A percentile compares a stretch with the other conserved stretches of the same genome.
phyloP scores from a whole-genome alignment of 192 early-diverging fungal genomes.

The Backusella tarrabulga region DNA sequence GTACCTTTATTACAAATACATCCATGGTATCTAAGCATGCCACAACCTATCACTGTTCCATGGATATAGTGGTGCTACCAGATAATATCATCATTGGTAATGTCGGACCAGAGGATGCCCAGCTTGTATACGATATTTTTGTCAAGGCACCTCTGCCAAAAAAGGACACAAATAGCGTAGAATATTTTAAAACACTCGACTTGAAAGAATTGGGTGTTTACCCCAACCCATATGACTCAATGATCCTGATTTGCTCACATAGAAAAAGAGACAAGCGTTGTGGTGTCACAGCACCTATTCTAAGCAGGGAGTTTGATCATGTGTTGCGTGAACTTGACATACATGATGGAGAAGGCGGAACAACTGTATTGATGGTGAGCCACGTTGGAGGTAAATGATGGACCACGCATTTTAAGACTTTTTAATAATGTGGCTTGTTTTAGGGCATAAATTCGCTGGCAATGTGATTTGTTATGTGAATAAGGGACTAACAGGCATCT shows the following conservation, averaged over 20 bases:
- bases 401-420: background rate
- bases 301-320: conserved; percentile 49
- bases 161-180: background rate
- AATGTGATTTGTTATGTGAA: conserved; percentile 54
- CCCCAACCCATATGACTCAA: conserved; percentile 38
- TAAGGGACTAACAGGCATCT: conserved; percentile 47
- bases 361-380: conserved; percentile 46
- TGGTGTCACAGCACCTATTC: conserved; percentile 49
- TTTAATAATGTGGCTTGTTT: background rate
- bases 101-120: conserved; percentile 40
- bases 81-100: conserved; percentile 55
- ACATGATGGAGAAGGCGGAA: conserved; percentile 43
- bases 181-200: background rate
- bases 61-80: conserved; percentile 46
- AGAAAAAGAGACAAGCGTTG: conserved; percentile 57
- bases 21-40: conserved; percentile 27
- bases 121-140: conserved; percentile 47
- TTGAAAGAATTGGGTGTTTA: conserved; percentile 28
- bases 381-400: conserved; percentile 52
- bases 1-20: conserved; percentile 51
- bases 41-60: conserved; percentile 32
- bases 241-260: conserved; percentile 59
- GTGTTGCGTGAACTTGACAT: conserved; percentile 46
- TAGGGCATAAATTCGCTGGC: conserved; percentile 63
- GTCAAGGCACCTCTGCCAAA: conserved; percentile 20